phyloP scores from a whole-genome alignment of 1,139 yeast genomes.

The Candida pseudoviswanathii region DNA sequence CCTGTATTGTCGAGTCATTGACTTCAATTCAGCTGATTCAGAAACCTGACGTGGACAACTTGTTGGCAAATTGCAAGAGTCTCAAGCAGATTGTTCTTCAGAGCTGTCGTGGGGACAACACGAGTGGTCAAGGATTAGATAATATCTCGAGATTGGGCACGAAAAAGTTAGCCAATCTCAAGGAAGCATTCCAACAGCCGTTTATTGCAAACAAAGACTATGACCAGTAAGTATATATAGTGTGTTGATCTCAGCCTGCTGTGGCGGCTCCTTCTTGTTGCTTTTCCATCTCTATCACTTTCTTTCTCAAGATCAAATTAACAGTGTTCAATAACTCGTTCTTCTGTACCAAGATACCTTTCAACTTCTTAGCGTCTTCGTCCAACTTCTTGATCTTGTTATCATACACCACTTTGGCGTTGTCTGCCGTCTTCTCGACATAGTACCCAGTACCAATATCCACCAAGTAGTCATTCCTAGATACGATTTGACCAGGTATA shows the following conservation, averaged over 20 bases:
- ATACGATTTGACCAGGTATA: conserved; percentile 76
- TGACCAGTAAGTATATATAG: conserved; percentile 4
- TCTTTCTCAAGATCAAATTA: conserved; percentile 51
- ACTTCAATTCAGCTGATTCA: conserved; percentile 57
- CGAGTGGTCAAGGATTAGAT: conserved; percentile 20
- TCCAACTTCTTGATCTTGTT: conserved; percentile 72
- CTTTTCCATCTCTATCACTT: conserved; percentile 46
- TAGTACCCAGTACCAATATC: conserved; percentile 97
- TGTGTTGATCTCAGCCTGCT: not conserved
- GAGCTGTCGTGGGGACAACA: conserved; percentile 25
- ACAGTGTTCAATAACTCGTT: conserved; percentile 53
- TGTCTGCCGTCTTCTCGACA: conserved; percentile 73
- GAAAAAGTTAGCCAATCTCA: conserved; percentile 49
- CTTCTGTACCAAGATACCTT: conserved; percentile 71
- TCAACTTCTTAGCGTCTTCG: conserved; percentile 73
- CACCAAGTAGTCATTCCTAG: conserved; percentile 73
- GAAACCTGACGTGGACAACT: conserved; percentile 59
- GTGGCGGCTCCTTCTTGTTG: conserved; percentile 22
- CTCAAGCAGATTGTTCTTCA: conserved; percentile 48
- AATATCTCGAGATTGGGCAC: conserved; percentile 59
- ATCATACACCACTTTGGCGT: conserved; percentile 74
- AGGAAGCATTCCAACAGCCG: conserved; percentile 52
- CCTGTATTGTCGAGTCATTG: conserved; percentile 53
- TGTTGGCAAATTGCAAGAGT: conserved; percentile 55
- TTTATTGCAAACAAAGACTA: conserved; percentile 48